These are phyloP conservation scores for Tolypocladium guangdongense DNA, from an alignment of 2,329 filamentous ascomycete species.

Conservation along the genomic window DNA sequence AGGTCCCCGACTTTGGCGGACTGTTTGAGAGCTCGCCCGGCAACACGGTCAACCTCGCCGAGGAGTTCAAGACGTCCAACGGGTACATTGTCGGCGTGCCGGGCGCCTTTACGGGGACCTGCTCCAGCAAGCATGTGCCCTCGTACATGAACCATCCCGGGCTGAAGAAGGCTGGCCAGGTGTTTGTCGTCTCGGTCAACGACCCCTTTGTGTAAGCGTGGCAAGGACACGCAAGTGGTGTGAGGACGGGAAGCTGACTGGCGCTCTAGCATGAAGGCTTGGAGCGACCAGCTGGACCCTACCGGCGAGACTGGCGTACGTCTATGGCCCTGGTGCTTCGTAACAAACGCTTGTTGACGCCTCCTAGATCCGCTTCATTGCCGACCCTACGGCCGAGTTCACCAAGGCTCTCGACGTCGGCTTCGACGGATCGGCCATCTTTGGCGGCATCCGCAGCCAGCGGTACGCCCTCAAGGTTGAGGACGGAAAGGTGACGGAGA, in stretches of 20 bases:
- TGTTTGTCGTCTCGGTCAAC: slow-evolving; percentile 88
- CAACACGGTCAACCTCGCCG: slow-evolving; percentile 79
- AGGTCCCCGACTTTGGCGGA: slow-evolving; percentile 64
- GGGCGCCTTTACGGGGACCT: slow-evolving; percentile 57
- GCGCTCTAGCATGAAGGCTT: slow-evolving; percentile 71
- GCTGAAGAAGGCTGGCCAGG: slow-evolving; percentile 68
- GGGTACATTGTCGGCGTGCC: slow-evolving; percentile 80
- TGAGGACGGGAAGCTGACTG: neutral
- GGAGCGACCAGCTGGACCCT: slow-evolving; percentile 69
- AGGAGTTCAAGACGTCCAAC: slow-evolving; percentile 60
- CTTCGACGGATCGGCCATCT: slow-evolving; percentile 70
- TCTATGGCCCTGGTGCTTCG: slow-evolving; percentile 9
- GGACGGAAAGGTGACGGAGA: slow-evolving; percentile 72
- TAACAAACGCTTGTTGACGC: neutral
- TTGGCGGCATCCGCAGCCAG: slow-evolving; percentile 76
- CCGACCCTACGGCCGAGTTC: slow-evolving; percentile 69
- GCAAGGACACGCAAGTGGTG: neutral
- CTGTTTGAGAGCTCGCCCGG: slow-evolving; percentile 79
- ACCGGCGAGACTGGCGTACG: slow-evolving; percentile 63
- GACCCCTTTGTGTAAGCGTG: slow-evolving; percentile 82
- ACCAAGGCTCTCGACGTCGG: slow-evolving; percentile 73
- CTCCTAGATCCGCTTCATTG: slow-evolving; percentile 75
- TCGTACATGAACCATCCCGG: slow-evolving; percentile 74
- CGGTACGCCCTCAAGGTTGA: slow-evolving; percentile 77
- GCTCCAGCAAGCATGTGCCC: slow-evolving; percentile 61